These are phyloP conservation scores for Trichoderma aggressivum DNA, from an alignment of 2,329 filamentous ascomycete genomes.

Conservation along the genomic window DNA sequence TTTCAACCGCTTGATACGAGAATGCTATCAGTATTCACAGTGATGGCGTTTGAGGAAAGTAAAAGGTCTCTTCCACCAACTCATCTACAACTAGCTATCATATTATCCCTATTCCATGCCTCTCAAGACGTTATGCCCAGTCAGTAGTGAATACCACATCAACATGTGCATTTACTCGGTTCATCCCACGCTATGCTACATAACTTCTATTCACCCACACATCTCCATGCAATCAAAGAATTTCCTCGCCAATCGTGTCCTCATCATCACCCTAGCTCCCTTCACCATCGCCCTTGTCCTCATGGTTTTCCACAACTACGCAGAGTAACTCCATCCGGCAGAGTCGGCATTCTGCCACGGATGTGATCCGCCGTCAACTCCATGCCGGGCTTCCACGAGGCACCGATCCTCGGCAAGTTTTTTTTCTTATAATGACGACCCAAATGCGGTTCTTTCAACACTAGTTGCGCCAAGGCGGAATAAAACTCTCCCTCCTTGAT, in stretches of 20 bases:
- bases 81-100: too few species aligned
- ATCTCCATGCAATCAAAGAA: not conserved
- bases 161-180: not conserved
- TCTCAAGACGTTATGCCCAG: not conserved
- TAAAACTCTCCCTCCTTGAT: not conserved
- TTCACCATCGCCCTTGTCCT: not conserved
- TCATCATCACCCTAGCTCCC: not conserved
- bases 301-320: not conserved
- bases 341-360: not conserved
- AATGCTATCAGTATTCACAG: not conserved
- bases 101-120: not conserved
- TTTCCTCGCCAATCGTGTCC: not conserved
- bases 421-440: not conserved
- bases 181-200: not conserved
- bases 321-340: not conserved
- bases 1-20: not conserved
- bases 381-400: not conserved
- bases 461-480: not conserved
- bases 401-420: not conserved
- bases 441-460: not conserved
- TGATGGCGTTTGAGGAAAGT: rapidly evolving
- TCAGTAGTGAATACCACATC: not conserved
- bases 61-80: too few species aligned
- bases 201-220: not conserved
- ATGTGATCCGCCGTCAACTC: not conserved